Base-by-base conservation (phyloP, 1,284 basidiomycete genomes). In the Schizopora paradoxa region DNA sequence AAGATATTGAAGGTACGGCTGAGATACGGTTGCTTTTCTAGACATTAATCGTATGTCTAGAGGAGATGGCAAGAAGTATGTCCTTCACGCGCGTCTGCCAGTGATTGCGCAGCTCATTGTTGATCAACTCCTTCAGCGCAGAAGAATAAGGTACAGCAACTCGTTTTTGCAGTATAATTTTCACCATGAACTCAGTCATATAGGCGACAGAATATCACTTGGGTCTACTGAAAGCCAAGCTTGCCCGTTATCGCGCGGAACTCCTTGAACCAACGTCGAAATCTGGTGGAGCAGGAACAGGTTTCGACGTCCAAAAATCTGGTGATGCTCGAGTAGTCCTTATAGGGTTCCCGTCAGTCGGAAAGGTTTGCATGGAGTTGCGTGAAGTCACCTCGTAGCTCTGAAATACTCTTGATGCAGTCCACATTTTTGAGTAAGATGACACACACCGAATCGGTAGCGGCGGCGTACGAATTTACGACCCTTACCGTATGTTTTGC, bases 391-490 rank as follows among this genome's bases (percentile, higher is more conserved):
- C n/a, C n/a, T n/a, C n/a, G n/a, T 27, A 38, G 23, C n/a, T n/a
- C n/a, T n/a, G n/a, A n/a, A n/a, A n/a, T n/a, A n/a, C n/a, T n/a
- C n/a, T n/a, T n/a, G 45, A 45, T 52, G 28, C 64, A 92, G 80
- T 95, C 91, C 6, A 98, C 94, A 0, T 74, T 99, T 34, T 73
- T 99, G 23, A 86, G 80, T 60, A 97, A 95, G 66, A 80, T 86
- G 52, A 99, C 95, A 0, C 86, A 94, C 55, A 99, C 96, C 1
- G 73, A 81, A 43, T 93, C 89, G 2, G 86, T 87, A 57, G 72
- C 89, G 0, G 95, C 94, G 7, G 90, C 92, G 6, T 98, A 99
- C 62, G 94, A 97, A 62, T 98, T 96, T 67, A 97, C 93, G 1
- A 95, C 91, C 2, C 74, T 94, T 28, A 93, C 92, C 13, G 87